Evolutionary conservation across 495 filamentous ascomycete species (phyloP).

Genomic region (Parathielavia hyrcaniae): DNA sequence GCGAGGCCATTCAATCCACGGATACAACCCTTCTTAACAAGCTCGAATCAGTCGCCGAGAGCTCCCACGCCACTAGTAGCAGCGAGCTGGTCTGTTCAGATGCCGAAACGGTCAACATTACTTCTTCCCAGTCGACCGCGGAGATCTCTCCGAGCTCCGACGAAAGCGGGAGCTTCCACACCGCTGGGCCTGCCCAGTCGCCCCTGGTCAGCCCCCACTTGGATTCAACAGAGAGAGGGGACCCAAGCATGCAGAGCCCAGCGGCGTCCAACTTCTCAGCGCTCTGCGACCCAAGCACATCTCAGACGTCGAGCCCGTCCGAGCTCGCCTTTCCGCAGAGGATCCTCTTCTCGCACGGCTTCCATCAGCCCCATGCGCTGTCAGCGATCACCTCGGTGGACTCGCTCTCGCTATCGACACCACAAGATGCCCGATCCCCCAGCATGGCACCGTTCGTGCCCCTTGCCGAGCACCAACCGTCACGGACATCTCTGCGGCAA

Average conservation of each 20-base stretch:
- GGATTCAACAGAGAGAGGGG: not conserved
- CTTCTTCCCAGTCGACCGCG: not conserved
- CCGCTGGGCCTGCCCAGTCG: not conserved
- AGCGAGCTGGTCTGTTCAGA: conserved; percentile 8
- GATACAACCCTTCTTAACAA: not conserved
- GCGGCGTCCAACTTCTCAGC: not conserved
- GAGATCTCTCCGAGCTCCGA: not conserved
- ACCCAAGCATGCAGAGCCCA: not conserved
- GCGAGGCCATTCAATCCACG: not conserved
- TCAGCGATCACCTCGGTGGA: not conserved
- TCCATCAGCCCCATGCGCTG: not conserved
- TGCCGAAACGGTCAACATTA: conserved; percentile 4
- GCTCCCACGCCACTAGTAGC: conserved; percentile 9
- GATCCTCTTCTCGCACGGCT: not conserved
- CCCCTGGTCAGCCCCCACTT: not conserved
- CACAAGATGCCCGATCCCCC: not conserved
- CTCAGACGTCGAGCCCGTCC: not conserved
- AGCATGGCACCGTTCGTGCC: conserved; percentile 21
- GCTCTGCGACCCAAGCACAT: not conserved
- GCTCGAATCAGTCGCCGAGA: not conserved
- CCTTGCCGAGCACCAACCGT: conserved; percentile 22
- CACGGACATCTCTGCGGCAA: conserved; percentile 4
- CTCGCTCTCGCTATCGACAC: not conserved
- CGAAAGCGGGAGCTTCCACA: not conserved
- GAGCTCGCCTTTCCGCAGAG: not conserved